Conservation (phyloP, 2,329 filamentous ascomycete species). For the Ophiostoma tasmaniense region DNA sequence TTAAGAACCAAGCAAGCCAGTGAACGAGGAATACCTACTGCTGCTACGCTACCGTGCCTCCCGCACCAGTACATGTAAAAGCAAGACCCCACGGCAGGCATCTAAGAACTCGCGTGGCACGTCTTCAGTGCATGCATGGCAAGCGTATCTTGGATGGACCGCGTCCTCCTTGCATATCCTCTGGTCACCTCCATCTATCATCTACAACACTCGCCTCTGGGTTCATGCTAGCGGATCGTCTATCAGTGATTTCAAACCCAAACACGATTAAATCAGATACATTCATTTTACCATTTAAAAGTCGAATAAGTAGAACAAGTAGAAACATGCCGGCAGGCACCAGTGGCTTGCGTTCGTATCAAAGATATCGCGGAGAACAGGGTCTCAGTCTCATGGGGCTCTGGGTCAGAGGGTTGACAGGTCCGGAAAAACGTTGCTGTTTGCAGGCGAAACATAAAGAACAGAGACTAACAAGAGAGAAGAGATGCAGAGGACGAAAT, state of each 20-base stretch:
- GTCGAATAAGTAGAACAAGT: background rate
- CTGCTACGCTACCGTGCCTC: background rate
- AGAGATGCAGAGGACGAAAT: background rate
- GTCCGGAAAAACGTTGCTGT: background rate
- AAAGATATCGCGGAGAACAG: background rate
- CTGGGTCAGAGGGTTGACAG: background rate
- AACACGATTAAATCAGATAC: background rate
- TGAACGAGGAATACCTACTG: too few species aligned
- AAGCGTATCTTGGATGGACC: background rate
- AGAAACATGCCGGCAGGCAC: background rate
- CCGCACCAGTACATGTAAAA: background rate
- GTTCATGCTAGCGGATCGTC: background rate
- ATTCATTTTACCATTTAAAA: background rate
- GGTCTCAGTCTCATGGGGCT: too few species aligned
- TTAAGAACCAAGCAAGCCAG: too few species aligned
- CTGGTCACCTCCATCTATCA: too few species aligned
- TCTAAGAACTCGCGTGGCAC: background rate
- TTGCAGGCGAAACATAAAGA: background rate
- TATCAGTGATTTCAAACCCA: background rate
- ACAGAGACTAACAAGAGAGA: background rate
- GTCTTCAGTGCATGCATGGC: background rate
- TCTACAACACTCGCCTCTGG: background rate
- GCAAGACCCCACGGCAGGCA: background rate
- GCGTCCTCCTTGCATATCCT: background rate
- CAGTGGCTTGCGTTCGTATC: background rate